Base-by-base conservation (phyloP, 768 basidiomycete species). In the Saitozyma podzolica region DNA sequence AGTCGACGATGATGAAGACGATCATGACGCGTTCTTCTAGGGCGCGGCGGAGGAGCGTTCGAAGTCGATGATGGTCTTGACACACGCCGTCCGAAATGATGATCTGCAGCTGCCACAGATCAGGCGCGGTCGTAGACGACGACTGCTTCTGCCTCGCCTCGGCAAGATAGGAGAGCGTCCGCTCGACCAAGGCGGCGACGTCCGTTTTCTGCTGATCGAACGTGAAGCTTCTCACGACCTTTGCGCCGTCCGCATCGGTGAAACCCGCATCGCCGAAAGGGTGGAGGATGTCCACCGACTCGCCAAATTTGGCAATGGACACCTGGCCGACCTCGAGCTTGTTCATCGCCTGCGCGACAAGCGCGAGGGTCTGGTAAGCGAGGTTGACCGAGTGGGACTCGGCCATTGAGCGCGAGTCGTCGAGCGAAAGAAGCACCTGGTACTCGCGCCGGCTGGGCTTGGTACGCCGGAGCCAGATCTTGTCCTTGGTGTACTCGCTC, bases 1-100 rank as follows among this genome's bases (percentile, higher is more conserved):
- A 91, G 78, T 99, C 96, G 62, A 98, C 83, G 61, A 98, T 86
- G 78, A 99, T 86, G 83, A 99, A 99, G 57, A 97, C 94, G 56
- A 99, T 85, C 89, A 98, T 88, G 70, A 98, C 88, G 39, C 88
- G 84, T 78, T 92, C 90, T 70, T 91, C 94, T 68, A 89, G 86
- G 5, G 95, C 96, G 67, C 85, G 86, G 42, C 96, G 84, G 17
- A 99, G 82, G 39, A 91, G 80, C 3, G 87, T 86, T 43, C 89
- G 86, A 54, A 99, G 83, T 68, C 84, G 83, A 48, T 93, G 90
- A 78, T 97, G 94, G 74, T 96, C 91, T 77, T 98, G 92, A 76
- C 94, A 98, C 68, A 97, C 89, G n/a, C 96, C 96, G 72, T 99
- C 96, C 14, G 93, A 97, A 64, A 99, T 92, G 83, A 99, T 96